Base-by-base conservation (phyloP, 2,329 filamentous ascomycete genomes). In the Trematosphaeria pertusa region DNA sequence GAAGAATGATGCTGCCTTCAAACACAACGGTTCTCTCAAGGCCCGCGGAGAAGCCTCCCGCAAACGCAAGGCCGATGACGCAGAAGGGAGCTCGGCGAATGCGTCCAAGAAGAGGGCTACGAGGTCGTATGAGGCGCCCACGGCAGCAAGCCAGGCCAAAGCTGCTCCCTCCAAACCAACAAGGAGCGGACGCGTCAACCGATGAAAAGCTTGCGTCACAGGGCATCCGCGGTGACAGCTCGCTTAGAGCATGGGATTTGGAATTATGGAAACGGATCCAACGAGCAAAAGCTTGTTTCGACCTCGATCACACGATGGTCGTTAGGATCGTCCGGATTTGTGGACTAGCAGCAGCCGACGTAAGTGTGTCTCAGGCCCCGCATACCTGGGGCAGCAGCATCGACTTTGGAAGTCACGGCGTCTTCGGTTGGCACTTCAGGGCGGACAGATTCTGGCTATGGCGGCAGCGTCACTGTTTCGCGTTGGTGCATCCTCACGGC, bases 51-150 rank as follows among this genome's bases (percentile, higher is more conserved):
- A 43, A 19, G 22, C 50, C 11, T 62, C 66, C 30, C 61, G 60
- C 15, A 73, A 73, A 56, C 61, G 72, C 21, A 73, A 69, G 45
- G 57, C 61, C 14, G 54, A 54, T 12, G 36, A 38, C 6, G 48
- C 52, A 7, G 37, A 8, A 4, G 61, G 59, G 11, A 37, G 43
- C 7, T 40, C 51, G 18, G 39, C 49, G 8, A 59, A 54, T 12
- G 44, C 52, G 4, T 37, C 57, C 3, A 68, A 69, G 48, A 71
- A 68, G 57, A 59, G 66, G 22, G 52, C 53, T 1, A 63, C 64
- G 11, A 54, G 56, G 31, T 65, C 63, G 10, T 73, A 64, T 37
- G 66, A 69, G 14, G 66, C 70, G 12, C 65, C 71, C 6, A 73
- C 71, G 9, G 65, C 69, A 33, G 62, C 67, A 41, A 72, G 68